Evolutionary conservation across 2,329 filamentous ascomycete species (phyloP), one percentile per base, ranked within the genome.

Genomic region (Neonectria sp.): DNA sequence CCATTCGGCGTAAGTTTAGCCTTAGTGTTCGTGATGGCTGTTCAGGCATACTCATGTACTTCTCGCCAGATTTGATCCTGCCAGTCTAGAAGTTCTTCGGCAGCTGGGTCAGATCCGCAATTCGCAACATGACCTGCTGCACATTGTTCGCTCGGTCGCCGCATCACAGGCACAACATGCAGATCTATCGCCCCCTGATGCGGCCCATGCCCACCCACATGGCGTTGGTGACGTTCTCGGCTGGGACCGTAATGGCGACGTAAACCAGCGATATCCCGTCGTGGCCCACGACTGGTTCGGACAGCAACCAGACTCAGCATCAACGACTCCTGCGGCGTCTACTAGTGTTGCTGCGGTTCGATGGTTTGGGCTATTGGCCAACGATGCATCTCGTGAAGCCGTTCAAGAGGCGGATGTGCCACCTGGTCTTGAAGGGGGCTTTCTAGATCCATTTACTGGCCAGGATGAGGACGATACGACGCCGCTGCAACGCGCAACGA

Each of bases 61-160:
- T 1, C 7, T 21, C 3, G 5, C 6, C n/a, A 81, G 79, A 40
- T 81, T 79, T 37, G 79, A 81, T 51, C 73, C 78, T 25, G 80
- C 79, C n/a, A 81, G 76, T 33, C 60, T 81, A 4, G 78, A 78
- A 49, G 81, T 81, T 15, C 64, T 81, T 12, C 65, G 73, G 17
- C 74, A 76, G 40, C 52, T 76, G 17, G 64, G 65, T 6, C 72
- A 73, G 37, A 68, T 76, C 31, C 66, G 73, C 40, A 63, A 24
- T 21, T 67, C 73, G 0, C 74, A 76, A 27, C 65, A 74, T 56
- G 68, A 74, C 12, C 13, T 76, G 4, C n/a, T 71, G 0, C 68
- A 67, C 9, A 52, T 59, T 8, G 60, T 75, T 4, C 69, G 67
- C 9, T 69, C 71, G 2, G 67, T 73, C 3, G 63, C 68, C 4